Conservation (phyloP, 2,329 filamentous ascomycete species). For the Alternaria gaisen region DNA sequence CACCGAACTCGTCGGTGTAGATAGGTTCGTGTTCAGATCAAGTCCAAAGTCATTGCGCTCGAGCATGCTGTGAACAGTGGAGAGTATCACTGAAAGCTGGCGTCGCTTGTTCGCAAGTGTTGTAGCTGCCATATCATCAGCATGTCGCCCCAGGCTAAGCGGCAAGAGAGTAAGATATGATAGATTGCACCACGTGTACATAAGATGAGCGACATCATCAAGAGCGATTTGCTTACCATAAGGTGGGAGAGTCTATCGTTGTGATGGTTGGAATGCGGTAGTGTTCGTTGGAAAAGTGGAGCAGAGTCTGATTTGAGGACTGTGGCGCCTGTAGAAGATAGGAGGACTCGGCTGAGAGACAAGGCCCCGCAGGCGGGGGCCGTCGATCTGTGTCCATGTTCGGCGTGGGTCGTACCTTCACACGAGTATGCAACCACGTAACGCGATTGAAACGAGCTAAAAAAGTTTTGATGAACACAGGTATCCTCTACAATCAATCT, state of each 20-base stretch:
- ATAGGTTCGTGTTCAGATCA: not conserved
- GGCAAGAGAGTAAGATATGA: too few relatives aligned
- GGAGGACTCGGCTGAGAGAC: too few relatives aligned
- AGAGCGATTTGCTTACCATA: fast-evolving
- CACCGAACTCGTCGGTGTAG: not conserved
- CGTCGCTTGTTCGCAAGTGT: not conserved
- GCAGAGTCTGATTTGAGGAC: too few relatives aligned
- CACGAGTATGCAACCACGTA: not conserved
- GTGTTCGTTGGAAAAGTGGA: too few relatives aligned
- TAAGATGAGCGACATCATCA: fast-evolving
- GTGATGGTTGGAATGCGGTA: too few relatives aligned
- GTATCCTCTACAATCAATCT: not conserved
- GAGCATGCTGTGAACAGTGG: not conserved
- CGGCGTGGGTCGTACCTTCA: not conserved
- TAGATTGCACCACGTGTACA: fast-evolving
- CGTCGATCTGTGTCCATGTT: too few relatives aligned
- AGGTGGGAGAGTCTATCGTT: fast-evolving
- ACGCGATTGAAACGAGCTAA: not conserved
- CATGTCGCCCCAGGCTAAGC: too few relatives aligned
- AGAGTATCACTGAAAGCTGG: fast-evolving
- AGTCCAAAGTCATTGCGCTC: not conserved
- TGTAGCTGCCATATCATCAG: not conserved
- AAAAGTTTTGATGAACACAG: not conserved
- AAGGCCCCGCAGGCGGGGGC: too few relatives aligned
- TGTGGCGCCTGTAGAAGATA: too few relatives aligned